Conservation (phyloP, 108 stramenopile species). For the Nitzschia sp. region DNA sequence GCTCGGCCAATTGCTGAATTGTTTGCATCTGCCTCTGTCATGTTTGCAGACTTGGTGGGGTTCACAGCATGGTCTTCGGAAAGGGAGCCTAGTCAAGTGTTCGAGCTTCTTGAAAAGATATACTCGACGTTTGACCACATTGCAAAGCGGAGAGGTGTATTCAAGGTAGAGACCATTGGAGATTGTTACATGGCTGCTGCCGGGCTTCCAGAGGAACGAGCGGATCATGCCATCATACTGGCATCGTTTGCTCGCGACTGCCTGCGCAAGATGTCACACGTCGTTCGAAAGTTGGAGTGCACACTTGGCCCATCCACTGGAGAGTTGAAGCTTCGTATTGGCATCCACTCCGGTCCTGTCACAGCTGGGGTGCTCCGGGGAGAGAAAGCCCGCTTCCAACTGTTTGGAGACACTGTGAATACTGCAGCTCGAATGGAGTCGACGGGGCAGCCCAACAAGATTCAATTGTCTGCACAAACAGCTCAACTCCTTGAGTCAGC, state of each 20-base stretch:
- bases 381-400: slow-evolving; percentile 36
- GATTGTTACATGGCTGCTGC: slow-evolving; percentile 23
- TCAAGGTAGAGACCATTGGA: slow-evolving; percentile 32
- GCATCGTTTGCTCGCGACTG: slow-evolving; percentile 18
- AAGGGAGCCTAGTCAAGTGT: slow-evolving; percentile 42
- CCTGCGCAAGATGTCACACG: slow-evolving; percentile 8
- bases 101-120: slow-evolving; percentile 36
- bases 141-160: slow-evolving; percentile 27
- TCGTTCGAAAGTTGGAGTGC: slow-evolving; percentile 12
- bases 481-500: slow-evolving; percentile 37
- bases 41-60: slow-evolving; percentile 46
- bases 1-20: slow-evolving; percentile 10
- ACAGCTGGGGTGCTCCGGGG: slow-evolving; percentile 18
- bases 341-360: slow-evolving; percentile 12
- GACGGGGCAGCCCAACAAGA: slow-evolving; percentile 36
- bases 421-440: slow-evolving; percentile 63
- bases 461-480: slow-evolving; percentile 56
- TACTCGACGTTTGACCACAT: slow-evolving; percentile 41
- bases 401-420: slow-evolving; percentile 62
- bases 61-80: slow-evolving; percentile 43
- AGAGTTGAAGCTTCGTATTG: slow-evolving; percentile 6
- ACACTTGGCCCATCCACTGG: slow-evolving; percentile 7
- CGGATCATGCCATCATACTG: slow-evolving; percentile 22
- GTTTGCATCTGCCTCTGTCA: slow-evolving; percentile 2
- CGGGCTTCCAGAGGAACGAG: slow-evolving; percentile 11